Evolutionary conservation across 495 filamentous ascomycete species (phyloP).

Genomic region (Penicillium steckii): DNA sequence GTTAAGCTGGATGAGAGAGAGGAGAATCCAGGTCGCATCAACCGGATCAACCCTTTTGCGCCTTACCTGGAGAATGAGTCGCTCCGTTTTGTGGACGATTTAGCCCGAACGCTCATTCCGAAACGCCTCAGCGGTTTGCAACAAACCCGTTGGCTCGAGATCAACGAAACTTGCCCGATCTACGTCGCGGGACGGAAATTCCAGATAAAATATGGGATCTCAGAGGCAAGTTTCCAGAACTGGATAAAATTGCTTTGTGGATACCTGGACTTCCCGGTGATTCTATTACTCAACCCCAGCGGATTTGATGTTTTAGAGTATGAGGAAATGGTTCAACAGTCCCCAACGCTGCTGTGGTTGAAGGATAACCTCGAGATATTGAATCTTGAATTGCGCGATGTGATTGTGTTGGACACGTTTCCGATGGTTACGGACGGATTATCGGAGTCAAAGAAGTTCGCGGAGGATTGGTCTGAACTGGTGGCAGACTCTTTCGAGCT

Average conservation of each 20-base stretch:
- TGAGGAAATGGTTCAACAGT: constrained; percentile 3
- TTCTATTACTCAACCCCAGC: constrained; percentile 7
- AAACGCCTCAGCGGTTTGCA: background rate
- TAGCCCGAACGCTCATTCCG: background rate
- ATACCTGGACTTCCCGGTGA: constrained; percentile 1
- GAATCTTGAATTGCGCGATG: background rate
- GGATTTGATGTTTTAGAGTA: background rate
- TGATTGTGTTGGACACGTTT: constrained; percentile 4
- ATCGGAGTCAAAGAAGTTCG: background rate
- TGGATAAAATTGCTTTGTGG: constrained; percentile 5
- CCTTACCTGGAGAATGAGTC: constrained; percentile 1
- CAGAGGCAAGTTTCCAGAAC: background rate
- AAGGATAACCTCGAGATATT: background rate
- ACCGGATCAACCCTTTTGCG: constrained; percentile 3
- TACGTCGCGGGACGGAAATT: constrained; percentile 3
- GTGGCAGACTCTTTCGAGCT: constrained; percentile 2
- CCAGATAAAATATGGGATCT: constrained; percentile 4
- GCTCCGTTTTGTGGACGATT: background rate
- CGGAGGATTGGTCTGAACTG: background rate
- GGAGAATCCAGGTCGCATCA: constrained; percentile 3
- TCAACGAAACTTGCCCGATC: constrained; percentile 1
- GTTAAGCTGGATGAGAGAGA: constrained; percentile 4
- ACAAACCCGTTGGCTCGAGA: background rate
- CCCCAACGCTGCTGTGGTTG: constrained; percentile 3
- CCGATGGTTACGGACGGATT: constrained; percentile 1